Evolutionary conservation across 345 rosid genomes (phyloP).

Genomic region (Passiflora organensis): DNA sequence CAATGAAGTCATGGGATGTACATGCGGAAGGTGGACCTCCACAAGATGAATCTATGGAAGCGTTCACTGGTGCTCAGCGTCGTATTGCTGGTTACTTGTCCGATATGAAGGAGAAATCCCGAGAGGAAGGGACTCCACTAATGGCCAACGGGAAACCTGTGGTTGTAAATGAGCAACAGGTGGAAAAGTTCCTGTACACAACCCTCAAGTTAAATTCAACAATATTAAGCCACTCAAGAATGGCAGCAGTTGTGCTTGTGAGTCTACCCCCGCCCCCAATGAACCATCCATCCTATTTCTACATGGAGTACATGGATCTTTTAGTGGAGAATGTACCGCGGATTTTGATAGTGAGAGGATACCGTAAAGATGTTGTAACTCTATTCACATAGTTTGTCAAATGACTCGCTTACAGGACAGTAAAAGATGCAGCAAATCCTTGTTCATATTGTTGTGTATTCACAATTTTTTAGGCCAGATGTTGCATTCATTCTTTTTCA

Average conservation of each 20-base stretch:
- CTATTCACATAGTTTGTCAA: conserved; percentile 61
- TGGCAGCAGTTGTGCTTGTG: conserved; percentile 91
- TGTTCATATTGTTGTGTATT: conserved; percentile 20
- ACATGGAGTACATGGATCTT: conserved; percentile 99
- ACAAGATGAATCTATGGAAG: conserved; percentile 71
- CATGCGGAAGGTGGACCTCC: conserved; percentile 56
- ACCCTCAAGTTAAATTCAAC: conserved; percentile 81
- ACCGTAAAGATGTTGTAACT: conserved; percentile 95
- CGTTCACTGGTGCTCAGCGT: conserved; percentile 65
- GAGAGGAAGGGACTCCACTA: conserved; percentile 33
- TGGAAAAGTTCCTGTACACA: conserved; percentile 77
- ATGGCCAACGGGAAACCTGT: conserved; percentile 83
- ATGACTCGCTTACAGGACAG: conserved; percentile 1
- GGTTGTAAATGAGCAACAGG: conserved; percentile 71
- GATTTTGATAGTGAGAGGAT: conserved; percentile 94
- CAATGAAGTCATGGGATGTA: conserved; percentile 92
- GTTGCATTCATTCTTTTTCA: conserved; percentile 34
- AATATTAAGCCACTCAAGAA: conserved; percentile 66
- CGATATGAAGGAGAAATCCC: conserved; percentile 54
- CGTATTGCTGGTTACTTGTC: conserved; percentile 60
- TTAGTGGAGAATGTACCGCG: conserved; percentile 93
- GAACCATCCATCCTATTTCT: conserved; percentile 85
- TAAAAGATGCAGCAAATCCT: conserved; percentile 1
- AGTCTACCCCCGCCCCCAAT: conserved; percentile 73
- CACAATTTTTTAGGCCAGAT: conserved; percentile 14